Percentiles rank a stretch among this genome's conserved stretches.
Conservation (phyloP, 257 asterid species). For the Solanum peruvianum region DNA sequence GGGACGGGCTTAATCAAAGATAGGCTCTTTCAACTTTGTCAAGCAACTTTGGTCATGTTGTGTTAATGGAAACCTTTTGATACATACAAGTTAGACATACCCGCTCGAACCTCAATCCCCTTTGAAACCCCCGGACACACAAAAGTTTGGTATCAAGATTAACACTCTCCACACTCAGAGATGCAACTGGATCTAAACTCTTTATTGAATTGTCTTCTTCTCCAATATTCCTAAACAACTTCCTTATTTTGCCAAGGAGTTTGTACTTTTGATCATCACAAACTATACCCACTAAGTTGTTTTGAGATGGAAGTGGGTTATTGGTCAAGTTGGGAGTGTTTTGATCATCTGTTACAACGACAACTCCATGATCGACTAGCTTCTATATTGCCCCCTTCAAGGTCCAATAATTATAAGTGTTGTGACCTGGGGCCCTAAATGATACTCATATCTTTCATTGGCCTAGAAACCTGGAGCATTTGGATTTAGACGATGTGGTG, state of each 20-base stretch:
- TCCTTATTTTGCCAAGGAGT: neutral
- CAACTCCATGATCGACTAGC: neutral
- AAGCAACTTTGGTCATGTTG: neutral
- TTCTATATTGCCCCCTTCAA: neutral
- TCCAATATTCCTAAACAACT: neutral
- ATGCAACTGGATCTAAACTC: neutral
- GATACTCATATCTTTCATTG: neutral
- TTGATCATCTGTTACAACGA: neutral
- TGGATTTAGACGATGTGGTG: neutral
- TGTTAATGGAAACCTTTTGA: neutral
- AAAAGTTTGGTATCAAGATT: neutral
- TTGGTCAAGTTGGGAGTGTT: neutral
- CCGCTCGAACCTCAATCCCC: rapidly evolving
- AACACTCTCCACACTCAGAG: neutral
- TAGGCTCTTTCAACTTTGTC: neutral
- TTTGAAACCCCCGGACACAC: rapidly evolving
- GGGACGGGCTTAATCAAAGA: neutral
- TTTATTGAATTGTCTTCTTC: neutral
- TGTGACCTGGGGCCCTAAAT: neutral
- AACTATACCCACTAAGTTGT: neutral
- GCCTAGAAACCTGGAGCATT: neutral
- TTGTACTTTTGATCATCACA: neutral
- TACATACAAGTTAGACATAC: neutral
- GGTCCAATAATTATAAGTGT: neutral
- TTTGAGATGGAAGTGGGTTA: neutral